phyloP scores from a whole-genome alignment of 768 basidiomycete genomes.

The Fomitopsis serialis region DNA sequence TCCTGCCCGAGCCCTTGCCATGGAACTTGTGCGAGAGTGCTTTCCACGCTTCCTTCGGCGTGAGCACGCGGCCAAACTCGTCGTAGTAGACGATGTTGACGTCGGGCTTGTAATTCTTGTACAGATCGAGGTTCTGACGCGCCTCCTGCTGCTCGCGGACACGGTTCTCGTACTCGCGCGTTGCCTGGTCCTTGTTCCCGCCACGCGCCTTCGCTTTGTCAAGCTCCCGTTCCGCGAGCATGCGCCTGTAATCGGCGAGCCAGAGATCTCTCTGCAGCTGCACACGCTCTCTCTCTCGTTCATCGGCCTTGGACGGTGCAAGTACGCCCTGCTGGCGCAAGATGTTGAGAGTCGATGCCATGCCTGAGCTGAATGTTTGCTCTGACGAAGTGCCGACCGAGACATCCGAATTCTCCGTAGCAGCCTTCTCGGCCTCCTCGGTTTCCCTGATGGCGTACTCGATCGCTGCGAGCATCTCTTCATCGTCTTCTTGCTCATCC shows the following conservation, averaged over 20 bases:
- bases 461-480: slow-evolving; percentile 75
- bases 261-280: slow-evolving; percentile 86
- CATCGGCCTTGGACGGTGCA: slow-evolving; percentile 56
- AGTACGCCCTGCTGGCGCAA: slow-evolving; percentile 91
- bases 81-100: slow-evolving; percentile 96
- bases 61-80: slow-evolving; percentile 84
- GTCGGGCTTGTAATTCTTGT: slow-evolving; percentile 95
- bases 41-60: slow-evolving; percentile 98
- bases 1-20: slow-evolving; percentile 93
- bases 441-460: slow-evolving; percentile 60
- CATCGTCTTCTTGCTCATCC: slow-evolving; percentile 68
- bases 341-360: slow-evolving; percentile 85
- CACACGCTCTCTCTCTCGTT: slow-evolving; percentile 68
- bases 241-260: slow-evolving; percentile 79
- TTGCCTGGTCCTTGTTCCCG: slow-evolving; percentile 84
- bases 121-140: slow-evolving; percentile 71
- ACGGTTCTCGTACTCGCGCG: slow-evolving; percentile 92
- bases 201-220: slow-evolving; percentile 76
- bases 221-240: slow-evolving; percentile 72
- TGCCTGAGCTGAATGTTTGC: slow-evolving; percentile 74
- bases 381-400: slow-evolving; percentile 67
- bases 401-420: slow-evolving; percentile 29
- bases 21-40: slow-evolving; percentile 97
- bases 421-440: slow-evolving; percentile 46
- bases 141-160: slow-evolving; percentile 89